These are phyloP conservation scores for Penicillium arizonense DNA, from an alignment of 495 filamentous ascomycete species.

Conservation along the genomic window DNA sequence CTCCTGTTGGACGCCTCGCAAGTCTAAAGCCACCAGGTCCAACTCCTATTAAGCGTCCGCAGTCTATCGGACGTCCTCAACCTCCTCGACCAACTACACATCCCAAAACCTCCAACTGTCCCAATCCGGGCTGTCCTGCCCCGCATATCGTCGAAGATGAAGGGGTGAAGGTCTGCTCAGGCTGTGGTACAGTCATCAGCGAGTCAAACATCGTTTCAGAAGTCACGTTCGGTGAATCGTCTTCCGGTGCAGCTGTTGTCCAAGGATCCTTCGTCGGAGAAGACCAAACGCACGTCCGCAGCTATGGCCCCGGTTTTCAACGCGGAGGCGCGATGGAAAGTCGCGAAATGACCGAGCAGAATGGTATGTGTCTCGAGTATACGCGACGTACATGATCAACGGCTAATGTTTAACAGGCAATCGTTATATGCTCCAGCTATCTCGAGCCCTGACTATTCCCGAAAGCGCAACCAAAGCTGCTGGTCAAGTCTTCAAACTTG, in stretches of 20 bases:
- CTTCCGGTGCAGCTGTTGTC: conserved; percentile 82
- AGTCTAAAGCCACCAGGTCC: conserved; percentile 36
- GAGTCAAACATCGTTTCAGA: conserved; percentile 88
- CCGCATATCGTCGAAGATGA: conserved; percentile 53
- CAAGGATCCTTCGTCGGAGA: conserved; percentile 86
- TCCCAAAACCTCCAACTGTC: conserved; percentile 43
- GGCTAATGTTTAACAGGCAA: conserved; percentile 13
- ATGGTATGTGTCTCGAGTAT: conserved; percentile 26
- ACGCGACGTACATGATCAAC: too few species aligned
- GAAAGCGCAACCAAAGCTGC: conserved; percentile 60
- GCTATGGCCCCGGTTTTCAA: conserved; percentile 55
- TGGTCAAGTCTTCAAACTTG: conserved; percentile 73
- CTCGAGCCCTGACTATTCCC: conserved; percentile 53
- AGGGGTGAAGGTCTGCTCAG: conserved; percentile 64
- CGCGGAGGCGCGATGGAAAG: conserved; percentile 58
- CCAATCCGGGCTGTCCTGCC: conserved; percentile 48
- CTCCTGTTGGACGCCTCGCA: conserved; percentile 41
- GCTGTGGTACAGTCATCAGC: conserved; percentile 78
- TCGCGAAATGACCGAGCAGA: conserved; percentile 69
- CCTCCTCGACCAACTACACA: conserved; percentile 37
- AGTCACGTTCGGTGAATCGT: conserved; percentile 81
- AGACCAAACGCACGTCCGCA: conserved; percentile 67
- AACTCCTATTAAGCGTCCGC: conserved; percentile 40
- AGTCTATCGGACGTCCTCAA: conserved; percentile 33
- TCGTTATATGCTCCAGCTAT: conserved; percentile 50